These are phyloP conservation scores for Phytophthora capsici DNA, from an alignment of 352 stramenopile genomes.

Conservation along the genomic window DNA sequence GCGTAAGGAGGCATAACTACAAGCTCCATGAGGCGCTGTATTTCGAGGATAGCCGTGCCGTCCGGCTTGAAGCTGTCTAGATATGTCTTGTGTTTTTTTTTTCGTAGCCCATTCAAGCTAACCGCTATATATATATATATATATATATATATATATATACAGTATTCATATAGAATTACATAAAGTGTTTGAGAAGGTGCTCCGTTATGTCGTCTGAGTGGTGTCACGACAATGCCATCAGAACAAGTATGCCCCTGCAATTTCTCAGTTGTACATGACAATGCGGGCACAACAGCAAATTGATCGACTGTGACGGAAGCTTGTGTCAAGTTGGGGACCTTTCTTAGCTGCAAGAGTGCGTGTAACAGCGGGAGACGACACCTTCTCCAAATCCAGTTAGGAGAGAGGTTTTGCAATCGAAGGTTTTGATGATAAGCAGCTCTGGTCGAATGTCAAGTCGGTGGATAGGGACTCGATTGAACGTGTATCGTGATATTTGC, in stretches of 20 bases:
- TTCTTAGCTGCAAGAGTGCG: neutral
- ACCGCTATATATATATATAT: no score
- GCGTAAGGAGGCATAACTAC: neutral
- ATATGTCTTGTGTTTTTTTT: neutral
- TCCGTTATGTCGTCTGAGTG: neutral
- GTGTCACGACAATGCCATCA: slow-evolving; percentile 26
- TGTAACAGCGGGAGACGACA: slow-evolving; percentile 4
- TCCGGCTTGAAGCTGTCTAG: neutral
- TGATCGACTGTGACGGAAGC: slow-evolving; percentile 19
- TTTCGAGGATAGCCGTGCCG: neutral
- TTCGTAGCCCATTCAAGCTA: neutral
- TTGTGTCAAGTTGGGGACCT: slow-evolving; percentile 11
- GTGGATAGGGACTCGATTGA: neutral
- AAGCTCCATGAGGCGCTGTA: neutral
- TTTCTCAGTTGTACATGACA: slow-evolving; percentile 36
- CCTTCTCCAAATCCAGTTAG: slow-evolving; percentile 8
- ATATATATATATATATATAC: no score
- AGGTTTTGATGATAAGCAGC: slow-evolving; percentile 17
- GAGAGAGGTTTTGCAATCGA: neutral
- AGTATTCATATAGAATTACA: neutral
- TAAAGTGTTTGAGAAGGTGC: neutral
- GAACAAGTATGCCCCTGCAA: slow-evolving; percentile 34
- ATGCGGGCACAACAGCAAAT: slow-evolving; percentile 29
- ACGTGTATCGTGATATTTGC: neutral
- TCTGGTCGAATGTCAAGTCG: slow-evolving; percentile 1